Evolutionary conservation across 805 yeast genomes (phyloP), one percentile per base, ranked within the genome.

Genomic region (Brettanomyces naardenensis): DNA sequence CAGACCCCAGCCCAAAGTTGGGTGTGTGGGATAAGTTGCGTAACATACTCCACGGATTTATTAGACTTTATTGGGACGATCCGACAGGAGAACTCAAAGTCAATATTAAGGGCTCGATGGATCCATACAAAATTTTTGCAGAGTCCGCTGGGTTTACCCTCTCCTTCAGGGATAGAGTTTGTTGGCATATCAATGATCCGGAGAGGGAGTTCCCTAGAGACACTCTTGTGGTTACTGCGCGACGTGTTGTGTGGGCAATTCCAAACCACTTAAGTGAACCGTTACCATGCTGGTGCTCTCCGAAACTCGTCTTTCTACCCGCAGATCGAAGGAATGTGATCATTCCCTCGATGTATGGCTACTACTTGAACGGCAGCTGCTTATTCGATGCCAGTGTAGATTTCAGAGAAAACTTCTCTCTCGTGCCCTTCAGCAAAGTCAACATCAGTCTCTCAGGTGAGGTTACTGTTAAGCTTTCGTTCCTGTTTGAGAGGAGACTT

Each of bases 11-110:
- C 2, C 71, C 75, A 3, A 82, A 81, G 47, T 61, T 87, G 11
- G 97, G 97, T 1, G 79, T 88, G 47, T 89, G 97, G 97, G 97
- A 89, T 58, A 90, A 88, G 54, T 59, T 87, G 20, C 64, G 95
- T 35, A 68, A 78, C 21, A 66, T 81, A 13, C 62, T 87, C 48
- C 97, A 89, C 61, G 95, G 95, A 0, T 70, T 74, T 15, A 19
- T 46, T 5, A 58, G 56, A 2, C 66, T 87, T 39, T 52, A 60
- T 13, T 72, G 84, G 68, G 59, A 59, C 3, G 57, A 72, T 18
- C 62, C 70, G 1, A 71, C 39, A 4, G 40, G 76, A 10, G 65
- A 67, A 15, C 64, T 83, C 31, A 72, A 75, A 40, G 69, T 81
- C 5, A 68, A 75, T 2, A 64, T 81, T 49, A 83, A 85, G 52